phyloP scores from a whole-genome alignment of 768 basidiomycete species.

The Tubosaeta sp. region DNA sequence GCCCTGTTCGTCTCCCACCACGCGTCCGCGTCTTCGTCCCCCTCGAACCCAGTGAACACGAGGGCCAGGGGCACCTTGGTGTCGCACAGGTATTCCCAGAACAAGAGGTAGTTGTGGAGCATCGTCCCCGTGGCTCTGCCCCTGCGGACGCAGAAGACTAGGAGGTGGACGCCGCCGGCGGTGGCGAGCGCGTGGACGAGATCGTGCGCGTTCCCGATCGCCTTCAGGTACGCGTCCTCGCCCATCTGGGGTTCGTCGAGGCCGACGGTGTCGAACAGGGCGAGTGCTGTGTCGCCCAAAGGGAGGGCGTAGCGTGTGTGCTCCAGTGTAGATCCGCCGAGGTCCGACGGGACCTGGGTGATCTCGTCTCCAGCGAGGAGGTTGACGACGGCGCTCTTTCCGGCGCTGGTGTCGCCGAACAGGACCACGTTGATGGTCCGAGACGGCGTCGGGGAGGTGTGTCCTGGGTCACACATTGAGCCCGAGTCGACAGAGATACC shows the following conservation, averaged over 20 bases:
- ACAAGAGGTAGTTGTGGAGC: slow-evolving; percentile 38
- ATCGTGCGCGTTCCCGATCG: slow-evolving; percentile 26
- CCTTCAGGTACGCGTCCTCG: slow-evolving; percentile 23
- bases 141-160: slow-evolving; percentile 39
- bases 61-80: slow-evolving; percentile 36
- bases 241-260: slow-evolving; percentile 31
- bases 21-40: slow-evolving; percentile 29
- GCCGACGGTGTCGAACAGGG: slow-evolving; percentile 34
- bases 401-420: slow-evolving; percentile 40
- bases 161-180: slow-evolving; percentile 38
- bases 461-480: slow-evolving; percentile 8
- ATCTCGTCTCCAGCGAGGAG: slow-evolving; percentile 23
- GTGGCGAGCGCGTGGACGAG: slow-evolving; percentile 31
- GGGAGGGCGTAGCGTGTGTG: slow-evolving; percentile 22
- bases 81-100: slow-evolving; percentile 37
- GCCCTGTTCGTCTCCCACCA: slow-evolving; percentile 32
- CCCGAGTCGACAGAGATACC: background rate
- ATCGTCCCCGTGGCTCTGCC: slow-evolving; percentile 35
- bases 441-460: background rate
- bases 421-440: slow-evolving; percentile 33
- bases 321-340: slow-evolving; percentile 35
- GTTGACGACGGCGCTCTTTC: slow-evolving; percentile 30
- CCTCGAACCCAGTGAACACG: slow-evolving; percentile 39
- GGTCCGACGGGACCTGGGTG: slow-evolving; percentile 25
- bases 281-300: slow-evolving; percentile 17